A percentile compares a stretch with the other conserved stretches of the same genome.
phyloP scores from a whole-genome alignment of 2,329 filamentous ascomycete genomes.

The Nakataea oryzae region DNA sequence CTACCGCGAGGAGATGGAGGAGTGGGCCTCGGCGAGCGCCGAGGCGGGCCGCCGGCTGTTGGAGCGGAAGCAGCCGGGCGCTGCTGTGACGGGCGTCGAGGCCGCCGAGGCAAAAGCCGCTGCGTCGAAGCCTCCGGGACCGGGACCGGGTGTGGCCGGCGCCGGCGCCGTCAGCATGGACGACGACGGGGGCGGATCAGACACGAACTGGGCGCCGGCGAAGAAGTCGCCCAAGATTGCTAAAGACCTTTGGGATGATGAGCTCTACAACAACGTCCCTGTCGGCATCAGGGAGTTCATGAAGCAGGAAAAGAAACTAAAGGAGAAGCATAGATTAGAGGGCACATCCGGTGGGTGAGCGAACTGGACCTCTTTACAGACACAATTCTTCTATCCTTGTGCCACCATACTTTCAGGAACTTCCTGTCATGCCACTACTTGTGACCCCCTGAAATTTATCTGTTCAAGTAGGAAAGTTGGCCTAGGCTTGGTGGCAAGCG shows the following conservation, averaged over 20 bases:
- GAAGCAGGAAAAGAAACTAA: conserved; percentile 87
- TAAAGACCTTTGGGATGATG: conserved; percentile 49
- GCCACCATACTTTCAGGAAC: not conserved
- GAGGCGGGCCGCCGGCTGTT: conserved; percentile 49
- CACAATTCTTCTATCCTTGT: not conserved
- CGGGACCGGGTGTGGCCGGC: not conserved
- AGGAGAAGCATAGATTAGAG: conserved; percentile 57
- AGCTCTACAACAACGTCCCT: conserved; percentile 70
- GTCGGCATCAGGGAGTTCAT: conserved; percentile 96
- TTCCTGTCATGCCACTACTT: too few species aligned
- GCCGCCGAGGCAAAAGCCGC: not conserved
- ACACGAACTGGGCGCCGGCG: conserved; percentile 50
- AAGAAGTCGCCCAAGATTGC: conserved; percentile 24
- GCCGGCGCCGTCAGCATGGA: conserved; percentile 51
- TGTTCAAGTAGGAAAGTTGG: too few species aligned
- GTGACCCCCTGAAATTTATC: not conserved
- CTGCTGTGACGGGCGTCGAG: conserved; percentile 7
- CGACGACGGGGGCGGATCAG: conserved; percentile 68
- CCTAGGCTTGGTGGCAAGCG: too few species aligned
- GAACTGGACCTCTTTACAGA: not conserved
- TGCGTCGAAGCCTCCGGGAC: too few species aligned
- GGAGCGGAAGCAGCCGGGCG: conserved; percentile 20
- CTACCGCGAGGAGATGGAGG: conserved; percentile 85
- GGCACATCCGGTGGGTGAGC: conserved; percentile 33
- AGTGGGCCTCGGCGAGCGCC: conserved; percentile 60